Evolutionary conservation across 2,329 filamentous ascomycete genomes (phyloP).

Genomic region (Sordariomycetes sp.): DNA sequence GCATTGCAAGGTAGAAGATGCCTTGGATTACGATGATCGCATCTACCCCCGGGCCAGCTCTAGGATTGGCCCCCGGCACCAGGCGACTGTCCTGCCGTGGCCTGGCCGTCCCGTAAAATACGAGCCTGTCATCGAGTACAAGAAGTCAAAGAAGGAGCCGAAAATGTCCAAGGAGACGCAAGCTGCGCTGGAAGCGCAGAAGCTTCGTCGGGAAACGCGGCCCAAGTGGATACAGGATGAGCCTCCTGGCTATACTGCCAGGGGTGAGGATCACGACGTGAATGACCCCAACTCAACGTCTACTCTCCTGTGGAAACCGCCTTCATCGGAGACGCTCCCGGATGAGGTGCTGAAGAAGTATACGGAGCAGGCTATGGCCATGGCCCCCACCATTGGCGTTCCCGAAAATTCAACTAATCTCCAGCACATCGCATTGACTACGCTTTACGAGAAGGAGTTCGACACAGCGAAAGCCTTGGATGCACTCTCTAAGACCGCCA

Average conservation of each 20-base stretch:
- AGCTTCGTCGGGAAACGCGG: constrained; percentile 62
- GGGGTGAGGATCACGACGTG: constrained; percentile 64
- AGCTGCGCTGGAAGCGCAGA: constrained; percentile 71
- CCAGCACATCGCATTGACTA: constrained; percentile 66
- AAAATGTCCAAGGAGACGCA: constrained; percentile 70
- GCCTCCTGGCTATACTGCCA: constrained; percentile 69
- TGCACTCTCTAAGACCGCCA: constrained; percentile 53
- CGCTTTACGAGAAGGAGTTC: constrained; percentile 61
- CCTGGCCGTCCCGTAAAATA: constrained; percentile 78
- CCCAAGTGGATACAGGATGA: constrained; percentile 93
- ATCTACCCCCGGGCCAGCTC: constrained; percentile 95
- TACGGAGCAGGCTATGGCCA: constrained; percentile 52
- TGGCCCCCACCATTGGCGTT: constrained; percentile 57
- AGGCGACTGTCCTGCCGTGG: constrained; percentile 78
- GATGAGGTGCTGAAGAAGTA: constrained; percentile 60
- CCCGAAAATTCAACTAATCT: constrained; percentile 72
- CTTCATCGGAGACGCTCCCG: constrained; percentile 33
- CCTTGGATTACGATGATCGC: constrained; percentile 89
- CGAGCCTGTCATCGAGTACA: constrained; percentile 76
- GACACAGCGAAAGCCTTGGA: constrained; percentile 58
- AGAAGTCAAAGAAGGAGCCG: constrained; percentile 68
- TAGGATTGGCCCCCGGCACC: constrained; percentile 78
- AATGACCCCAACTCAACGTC: constrained; percentile 66
- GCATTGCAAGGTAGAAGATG: constrained; percentile 91
- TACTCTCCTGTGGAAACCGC: constrained; percentile 66